Conservation (phyloP, 2,329 filamentous ascomycete genomes). For the Tolypocladium cylindrosporum region DNA sequence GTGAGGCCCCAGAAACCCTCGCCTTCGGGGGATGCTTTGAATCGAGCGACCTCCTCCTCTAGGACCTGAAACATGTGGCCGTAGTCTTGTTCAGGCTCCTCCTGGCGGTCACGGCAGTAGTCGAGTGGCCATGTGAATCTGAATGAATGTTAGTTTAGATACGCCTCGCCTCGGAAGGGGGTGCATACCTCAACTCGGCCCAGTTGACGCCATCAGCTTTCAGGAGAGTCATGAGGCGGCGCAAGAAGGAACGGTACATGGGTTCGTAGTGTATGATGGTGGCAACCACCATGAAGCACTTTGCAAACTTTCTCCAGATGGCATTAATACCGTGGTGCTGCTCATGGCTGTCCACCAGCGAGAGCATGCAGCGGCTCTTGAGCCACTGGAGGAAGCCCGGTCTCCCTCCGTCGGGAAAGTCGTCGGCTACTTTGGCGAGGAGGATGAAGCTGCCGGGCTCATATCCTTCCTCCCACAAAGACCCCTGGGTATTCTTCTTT, state of each 20-base stretch:
- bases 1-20: constrained; percentile 74
- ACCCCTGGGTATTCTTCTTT: constrained; percentile 29
- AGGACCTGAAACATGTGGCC: constrained; percentile 61
- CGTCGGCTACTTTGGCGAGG: constrained; percentile 53
- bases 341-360: constrained; percentile 59
- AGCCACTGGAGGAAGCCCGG: constrained; percentile 70
- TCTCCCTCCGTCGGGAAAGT: constrained; percentile 64
- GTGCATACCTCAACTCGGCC: constrained; percentile 57
- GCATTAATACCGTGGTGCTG: constrained; percentile 78
- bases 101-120: constrained; percentile 55
- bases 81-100: constrained; percentile 58
- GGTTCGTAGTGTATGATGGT: constrained; percentile 83
- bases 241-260: constrained; percentile 70
- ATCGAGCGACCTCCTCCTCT: constrained; percentile 67
- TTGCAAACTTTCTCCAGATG: constrained; percentile 74
- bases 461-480: constrained; percentile 62
- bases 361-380: constrained; percentile 61
- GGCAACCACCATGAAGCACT: constrained; percentile 63
- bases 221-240: constrained; percentile 58
- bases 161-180: neutral
- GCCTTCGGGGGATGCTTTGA: constrained; percentile 62
- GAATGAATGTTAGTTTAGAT: neutral
- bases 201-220: constrained; percentile 76
- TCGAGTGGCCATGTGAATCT: constrained; percentile 63
- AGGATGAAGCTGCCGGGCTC: constrained; percentile 46